Evolutionary conservation across 164 flowering plant species (phyloP).

Genomic region (Aristolochia contorta): DNA sequence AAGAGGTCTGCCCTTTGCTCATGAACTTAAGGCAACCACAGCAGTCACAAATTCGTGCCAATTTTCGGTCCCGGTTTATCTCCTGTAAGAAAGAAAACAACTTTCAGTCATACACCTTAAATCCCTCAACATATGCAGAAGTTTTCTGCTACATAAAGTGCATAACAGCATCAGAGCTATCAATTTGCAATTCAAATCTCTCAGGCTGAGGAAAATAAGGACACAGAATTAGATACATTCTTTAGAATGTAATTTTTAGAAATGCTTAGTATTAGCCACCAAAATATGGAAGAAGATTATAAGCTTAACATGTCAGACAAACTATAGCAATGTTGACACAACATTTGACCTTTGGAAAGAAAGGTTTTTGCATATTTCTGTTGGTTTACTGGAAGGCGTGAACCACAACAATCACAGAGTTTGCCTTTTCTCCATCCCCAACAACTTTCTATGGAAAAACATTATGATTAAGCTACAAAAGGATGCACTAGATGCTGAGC

Average conservation of each 20-base stretch:
- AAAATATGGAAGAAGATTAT: background rate
- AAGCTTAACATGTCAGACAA: constrained; percentile 7
- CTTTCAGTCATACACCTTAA: background rate
- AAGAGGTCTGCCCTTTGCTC: background rate
- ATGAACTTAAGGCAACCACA: constrained; percentile 1
- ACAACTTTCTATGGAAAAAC: constrained; percentile 28
- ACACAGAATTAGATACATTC: background rate
- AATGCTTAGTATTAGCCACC: background rate
- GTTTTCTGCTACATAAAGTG: background rate
- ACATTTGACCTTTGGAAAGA: constrained; percentile 24
- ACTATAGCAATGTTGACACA: constrained; percentile 85
- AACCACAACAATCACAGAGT: constrained; percentile 61
- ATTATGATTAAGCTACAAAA: background rate
- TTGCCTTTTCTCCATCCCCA: constrained; percentile 24
- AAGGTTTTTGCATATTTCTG: constrained; percentile 35
- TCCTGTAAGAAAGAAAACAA: background rate
- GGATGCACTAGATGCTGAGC: background rate
- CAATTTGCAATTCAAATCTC: background rate
- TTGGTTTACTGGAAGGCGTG: constrained; percentile 37
- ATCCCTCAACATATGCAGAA: background rate
- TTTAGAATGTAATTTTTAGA: background rate
- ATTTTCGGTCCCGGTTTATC: background rate
- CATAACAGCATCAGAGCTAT: background rate
- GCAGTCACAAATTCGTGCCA: constrained; percentile 1
- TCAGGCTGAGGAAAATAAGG: background rate